Evolutionary conservation across 441 rosid genomes (phyloP).

Genomic region (Jatropha podagrica): DNA sequence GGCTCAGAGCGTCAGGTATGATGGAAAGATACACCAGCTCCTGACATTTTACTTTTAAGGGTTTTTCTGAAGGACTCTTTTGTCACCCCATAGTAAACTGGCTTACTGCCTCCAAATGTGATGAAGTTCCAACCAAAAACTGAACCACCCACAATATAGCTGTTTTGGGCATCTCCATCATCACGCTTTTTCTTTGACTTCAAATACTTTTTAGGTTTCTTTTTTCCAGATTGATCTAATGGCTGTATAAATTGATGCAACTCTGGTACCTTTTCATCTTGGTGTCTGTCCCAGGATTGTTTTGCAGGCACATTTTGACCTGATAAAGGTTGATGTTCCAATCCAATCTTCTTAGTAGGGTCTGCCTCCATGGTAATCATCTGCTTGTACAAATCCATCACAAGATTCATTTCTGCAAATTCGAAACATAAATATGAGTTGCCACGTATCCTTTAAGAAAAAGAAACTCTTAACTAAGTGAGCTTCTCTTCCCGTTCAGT

Average conservation of each 20-base stretch:
- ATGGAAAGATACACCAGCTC: neutral
- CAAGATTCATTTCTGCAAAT: conserved; percentile 39
- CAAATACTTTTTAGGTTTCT: conserved; percentile 3
- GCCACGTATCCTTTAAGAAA: neutral
- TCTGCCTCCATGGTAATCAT: conserved; percentile 30
- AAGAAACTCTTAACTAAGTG: neutral
- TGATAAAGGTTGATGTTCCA: conserved; percentile 1
- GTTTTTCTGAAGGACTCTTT: conserved; percentile 33
- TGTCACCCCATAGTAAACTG: conserved; percentile 36
- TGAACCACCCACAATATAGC: conserved; percentile 41
- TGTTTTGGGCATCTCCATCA: conserved; percentile 18
- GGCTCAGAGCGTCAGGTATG: neutral
- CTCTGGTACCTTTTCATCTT: neutral
- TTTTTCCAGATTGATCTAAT: conserved; percentile 8
- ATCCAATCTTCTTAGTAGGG: neutral
- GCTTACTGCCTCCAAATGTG: conserved; percentile 31
- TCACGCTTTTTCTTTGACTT: conserved; percentile 16
- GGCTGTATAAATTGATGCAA: conserved; percentile 5
- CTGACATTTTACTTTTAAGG: conserved; percentile 5
- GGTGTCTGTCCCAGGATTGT: neutral
- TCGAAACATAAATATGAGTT: neutral
- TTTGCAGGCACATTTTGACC: conserved; percentile 12
- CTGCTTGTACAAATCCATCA: conserved; percentile 34
- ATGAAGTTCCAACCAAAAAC: conserved; percentile 49
- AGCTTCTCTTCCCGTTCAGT: neutral